Base-by-base conservation (phyloP, 169 alveolate genomes). In the Haemoproteus tartakovskyi region DNA sequence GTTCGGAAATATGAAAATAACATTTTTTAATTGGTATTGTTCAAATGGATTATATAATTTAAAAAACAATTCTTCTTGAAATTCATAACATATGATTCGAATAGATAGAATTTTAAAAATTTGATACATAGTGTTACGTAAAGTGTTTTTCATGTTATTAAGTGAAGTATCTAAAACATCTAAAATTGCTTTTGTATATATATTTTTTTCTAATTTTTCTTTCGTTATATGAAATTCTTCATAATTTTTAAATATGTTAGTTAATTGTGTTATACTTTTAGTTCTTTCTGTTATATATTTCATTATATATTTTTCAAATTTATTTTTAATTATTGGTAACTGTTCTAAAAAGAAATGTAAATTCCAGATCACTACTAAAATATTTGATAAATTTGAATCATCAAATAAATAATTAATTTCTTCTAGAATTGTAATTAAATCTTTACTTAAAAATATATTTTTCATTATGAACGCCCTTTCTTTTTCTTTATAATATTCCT, bases 281-380 rank as follows among this genome's bases (percentile, higher is more conserved):
- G 84, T 74, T 16, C 84, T 40, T 1, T 74, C 27, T 2, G 43
- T 6, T 27, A 74, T 30, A 45, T 74, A 74, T 47, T 74, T 37
- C 12, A 74, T 12, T 11, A 57, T 74, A 46, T 74, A 74, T 57
- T 59, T 74, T 22, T 74, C 78, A 36, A 74, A 56, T 38, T 74
- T 74, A 14, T 74, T 43, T 24, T 37, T 30, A 24, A 74, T 74
- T 36, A 56, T 27, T 16, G 62, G 41, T 48, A 74, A 47, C n/a
- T 74, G 84, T 21, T 74, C 62, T 30, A 46, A 26, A 29, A 56
- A 74, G 29, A 74, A 74, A 18, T 30, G 46, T 26, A 74, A 26
- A 18, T 74, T 74, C 84, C 84, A 74, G 6, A 50, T 74, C n/a
- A 74, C 33, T 27, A 74, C 84, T 47, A 74, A 21, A 0, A 78